phyloP scores from a whole-genome alignment of 495 filamentous ascomycete species.

The Glonium stellatum region DNA sequence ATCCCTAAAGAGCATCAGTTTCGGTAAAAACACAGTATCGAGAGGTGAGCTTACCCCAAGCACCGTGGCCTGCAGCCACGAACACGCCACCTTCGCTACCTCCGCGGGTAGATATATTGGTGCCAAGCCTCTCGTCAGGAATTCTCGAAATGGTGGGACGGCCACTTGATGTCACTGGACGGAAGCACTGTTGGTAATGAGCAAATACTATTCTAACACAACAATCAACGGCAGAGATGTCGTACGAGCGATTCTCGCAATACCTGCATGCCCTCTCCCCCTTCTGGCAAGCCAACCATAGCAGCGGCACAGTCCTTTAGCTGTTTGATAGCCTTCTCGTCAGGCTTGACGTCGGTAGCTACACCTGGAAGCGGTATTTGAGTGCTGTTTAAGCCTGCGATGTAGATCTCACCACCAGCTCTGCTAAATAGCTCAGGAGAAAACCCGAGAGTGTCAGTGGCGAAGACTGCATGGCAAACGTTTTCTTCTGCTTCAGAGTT shows the following conservation, averaged over 20 bases:
- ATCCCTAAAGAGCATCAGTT: conserved; percentile 14
- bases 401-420: conserved; percentile 57
- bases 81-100: conserved; percentile 56
- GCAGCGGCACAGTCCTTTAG: conserved; percentile 49
- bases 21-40: background rate
- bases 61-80: conserved; percentile 61
- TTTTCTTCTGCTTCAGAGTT: conserved; percentile 33
- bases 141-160: conserved; percentile 55
- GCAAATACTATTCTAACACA: background rate
- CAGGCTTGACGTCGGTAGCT: conserved; percentile 43
- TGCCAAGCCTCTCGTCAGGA: conserved; percentile 47
- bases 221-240: background rate
- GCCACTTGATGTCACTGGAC: conserved; percentile 58
- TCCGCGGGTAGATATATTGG: conserved; percentile 37
- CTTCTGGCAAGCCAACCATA: conserved; percentile 45
- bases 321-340: conserved; percentile 42
- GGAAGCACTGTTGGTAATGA: conserved; percentile 48
- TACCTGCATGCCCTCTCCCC: conserved; percentile 52
- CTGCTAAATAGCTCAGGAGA: conserved; percentile 70
- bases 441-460: conserved; percentile 49
- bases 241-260: conserved; percentile 41
- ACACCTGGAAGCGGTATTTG: conserved; percentile 50
- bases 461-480: conserved; percentile 65
- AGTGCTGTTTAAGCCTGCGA: conserved; percentile 63
- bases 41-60: conserved; percentile 32